Percentiles rank a stretch among this genome's conserved stretches.
phyloP scores from a whole-genome alignment of 2,329 filamentous ascomycete genomes.

The Colletotrichum caudatum region DNA sequence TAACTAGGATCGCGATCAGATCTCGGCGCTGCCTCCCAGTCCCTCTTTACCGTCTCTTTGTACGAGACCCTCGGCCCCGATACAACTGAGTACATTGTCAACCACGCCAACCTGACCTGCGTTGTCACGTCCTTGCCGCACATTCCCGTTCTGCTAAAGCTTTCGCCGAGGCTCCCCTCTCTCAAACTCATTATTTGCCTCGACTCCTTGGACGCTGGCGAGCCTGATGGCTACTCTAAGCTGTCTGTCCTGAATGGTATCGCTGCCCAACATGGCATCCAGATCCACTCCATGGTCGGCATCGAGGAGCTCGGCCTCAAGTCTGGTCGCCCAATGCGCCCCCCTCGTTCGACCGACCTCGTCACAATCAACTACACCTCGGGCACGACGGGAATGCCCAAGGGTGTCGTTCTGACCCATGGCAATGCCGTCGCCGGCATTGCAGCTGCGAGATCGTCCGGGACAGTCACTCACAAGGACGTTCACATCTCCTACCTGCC shows the following conservation, averaged over 20 bases:
- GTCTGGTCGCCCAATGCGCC: constrained; percentile 76
- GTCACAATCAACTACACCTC: constrained; percentile 94
- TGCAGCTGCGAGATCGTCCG: constrained; percentile 68
- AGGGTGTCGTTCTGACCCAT: constrained; percentile 88
- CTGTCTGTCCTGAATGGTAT: constrained; percentile 80
- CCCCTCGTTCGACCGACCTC: constrained; percentile 79
- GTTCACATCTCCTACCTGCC: constrained; percentile 88
- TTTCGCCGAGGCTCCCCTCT: constrained; percentile 79
- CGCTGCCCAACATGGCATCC: constrained; percentile 78
- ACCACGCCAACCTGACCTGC: constrained; percentile 82
- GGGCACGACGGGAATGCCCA: constrained; percentile 84
- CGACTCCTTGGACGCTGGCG: constrained; percentile 84
- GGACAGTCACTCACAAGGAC: constrained; percentile 65
- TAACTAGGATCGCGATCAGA: constrained; percentile 63
- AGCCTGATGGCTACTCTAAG: constrained; percentile 83
- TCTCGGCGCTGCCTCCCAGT: constrained; percentile 87
- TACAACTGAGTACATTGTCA: constrained; percentile 94
- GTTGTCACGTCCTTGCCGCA: constrained; percentile 85
- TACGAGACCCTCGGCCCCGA: constrained; percentile 96
- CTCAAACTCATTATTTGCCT: constrained; percentile 91
- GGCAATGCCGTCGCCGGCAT: constrained; percentile 81
- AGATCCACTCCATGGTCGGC: constrained; percentile 82
- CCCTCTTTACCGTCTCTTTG: constrained; percentile 89
- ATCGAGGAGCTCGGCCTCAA: constrained; percentile 85
- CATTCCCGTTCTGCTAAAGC: constrained; percentile 82